A percentile compares a stretch with the other conserved stretches of the same genome.
Evolutionary conservation across 257 asterid species (phyloP).

Genomic region (Hygrophila difformis): DNA sequence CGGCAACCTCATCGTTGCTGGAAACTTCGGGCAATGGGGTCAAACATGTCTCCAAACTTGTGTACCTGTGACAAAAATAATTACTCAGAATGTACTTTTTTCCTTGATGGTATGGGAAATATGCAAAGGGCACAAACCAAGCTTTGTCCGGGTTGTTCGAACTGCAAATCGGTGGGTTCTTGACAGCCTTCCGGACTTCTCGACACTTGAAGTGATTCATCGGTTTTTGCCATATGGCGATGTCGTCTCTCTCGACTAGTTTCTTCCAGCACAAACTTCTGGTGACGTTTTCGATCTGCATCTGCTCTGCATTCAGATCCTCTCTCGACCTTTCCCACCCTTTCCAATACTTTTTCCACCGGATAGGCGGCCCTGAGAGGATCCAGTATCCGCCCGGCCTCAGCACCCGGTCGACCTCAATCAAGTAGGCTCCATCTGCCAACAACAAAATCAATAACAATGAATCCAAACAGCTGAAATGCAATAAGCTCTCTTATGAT

Average conservation of each 20-base stretch:
- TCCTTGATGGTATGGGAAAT: too few relatives aligned
- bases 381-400: constrained; percentile 92
- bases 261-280: constrained; percentile 81
- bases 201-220: constrained; percentile 45
- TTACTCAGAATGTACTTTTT: too few relatives aligned
- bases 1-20: constrained; percentile 35
- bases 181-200: constrained; percentile 12
- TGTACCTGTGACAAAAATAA: constrained; percentile 71
- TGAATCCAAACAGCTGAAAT: neutral
- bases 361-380: constrained; percentile 82
- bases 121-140: constrained; percentile 37
- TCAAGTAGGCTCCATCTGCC: constrained; percentile 65
- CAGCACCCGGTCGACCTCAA: constrained; percentile 66
- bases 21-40: constrained; percentile 68
- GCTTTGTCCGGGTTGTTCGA: constrained; percentile 47
- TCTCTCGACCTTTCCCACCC: constrained; percentile 67
- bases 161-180: constrained; percentile 39
- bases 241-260: constrained; percentile 60
- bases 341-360: constrained; percentile 71
- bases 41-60: constrained; percentile 50
- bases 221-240: constrained; percentile 83
- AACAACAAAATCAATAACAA: neutral
- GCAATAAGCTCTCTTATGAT: too few relatives aligned
- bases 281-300: constrained; percentile 50
- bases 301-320: constrained; percentile 71